These are phyloP conservation scores for Astragalus glycyphyllos DNA, from an alignment of 306 rosid species.

Conservation along the genomic window DNA sequence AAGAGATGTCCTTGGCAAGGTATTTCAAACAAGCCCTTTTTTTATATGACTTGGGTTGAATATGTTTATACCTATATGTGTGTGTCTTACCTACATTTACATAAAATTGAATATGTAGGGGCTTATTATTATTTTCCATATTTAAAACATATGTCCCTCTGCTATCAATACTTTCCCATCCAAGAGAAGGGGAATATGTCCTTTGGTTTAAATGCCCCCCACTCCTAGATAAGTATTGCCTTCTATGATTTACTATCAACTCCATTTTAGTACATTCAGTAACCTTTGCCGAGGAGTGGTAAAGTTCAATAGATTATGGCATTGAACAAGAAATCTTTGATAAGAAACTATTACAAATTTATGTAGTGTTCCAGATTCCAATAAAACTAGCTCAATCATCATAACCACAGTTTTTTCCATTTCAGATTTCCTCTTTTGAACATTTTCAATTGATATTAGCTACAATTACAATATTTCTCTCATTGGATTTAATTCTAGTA, in stretches of 20 bases:
- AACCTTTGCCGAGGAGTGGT: not conserved
- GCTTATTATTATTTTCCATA: not conserved
- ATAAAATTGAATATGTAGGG: not conserved
- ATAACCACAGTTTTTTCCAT: slow-evolving; percentile 7
- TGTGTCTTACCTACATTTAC: slow-evolving; percentile 11
- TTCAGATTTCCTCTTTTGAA: slow-evolving; percentile 13
- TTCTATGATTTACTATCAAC: slow-evolving; percentile 18
- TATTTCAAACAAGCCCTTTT: slow-evolving; percentile 44
- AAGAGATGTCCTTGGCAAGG: slow-evolving; percentile 77
- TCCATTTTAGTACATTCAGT: slow-evolving; percentile 1
- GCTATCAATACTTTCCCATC: slow-evolving; percentile 12
- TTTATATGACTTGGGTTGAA: not conserved
- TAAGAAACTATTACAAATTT: slow-evolving; percentile 3
- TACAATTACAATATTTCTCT: not conserved
- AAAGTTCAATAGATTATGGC: slow-evolving; percentile 10
- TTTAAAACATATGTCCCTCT: slow-evolving; percentile 5
- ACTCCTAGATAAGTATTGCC: not conserved
- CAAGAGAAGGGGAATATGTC: not conserved
- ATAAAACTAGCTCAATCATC: slow-evolving; percentile 5
- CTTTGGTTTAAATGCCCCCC: not conserved
- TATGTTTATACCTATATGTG: not conserved
- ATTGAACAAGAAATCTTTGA: slow-evolving; percentile 13
- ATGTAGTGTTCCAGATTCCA: slow-evolving; percentile 17
- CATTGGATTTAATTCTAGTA: slow-evolving; percentile 9
- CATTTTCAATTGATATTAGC: slow-evolving; percentile 12